Evolutionary conservation across 2,329 filamentous ascomycete genomes (phyloP).

Genomic region (Arthrobotrys conoides): DNA sequence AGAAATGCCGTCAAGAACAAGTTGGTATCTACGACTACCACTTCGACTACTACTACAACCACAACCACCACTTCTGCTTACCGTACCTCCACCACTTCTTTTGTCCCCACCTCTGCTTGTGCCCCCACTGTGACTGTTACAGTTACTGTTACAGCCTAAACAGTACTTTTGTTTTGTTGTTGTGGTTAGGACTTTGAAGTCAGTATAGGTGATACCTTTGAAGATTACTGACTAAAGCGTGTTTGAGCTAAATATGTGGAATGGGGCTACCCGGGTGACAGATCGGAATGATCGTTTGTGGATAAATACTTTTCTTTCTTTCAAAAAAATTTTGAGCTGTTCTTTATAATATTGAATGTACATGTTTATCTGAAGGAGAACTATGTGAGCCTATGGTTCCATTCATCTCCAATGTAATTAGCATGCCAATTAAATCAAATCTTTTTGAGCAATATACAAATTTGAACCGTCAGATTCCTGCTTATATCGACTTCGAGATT

Average conservation of each 20-base stretch:
- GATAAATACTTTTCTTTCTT: not conserved
- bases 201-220: not conserved
- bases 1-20: slow-evolving; percentile 62
- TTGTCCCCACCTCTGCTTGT: slow-evolving; percentile 8
- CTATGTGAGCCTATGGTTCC: not conserved
- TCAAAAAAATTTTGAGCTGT: not conserved
- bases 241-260: slow-evolving; percentile 4
- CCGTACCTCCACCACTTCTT: not conserved
- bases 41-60: slow-evolving; percentile 11
- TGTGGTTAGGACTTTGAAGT: not conserved
- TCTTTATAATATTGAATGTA: slow-evolving; percentile 13
- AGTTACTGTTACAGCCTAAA: slow-evolving; percentile 25
- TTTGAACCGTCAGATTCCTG: no score
- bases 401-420: slow-evolving; percentile 12
- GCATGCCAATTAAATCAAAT: not conserved
- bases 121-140: slow-evolving; percentile 20
- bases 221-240: not conserved
- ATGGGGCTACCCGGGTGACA: not conserved
- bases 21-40: slow-evolving; percentile 19
- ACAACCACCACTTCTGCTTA: slow-evolving; percentile 1
- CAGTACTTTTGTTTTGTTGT: not conserved
- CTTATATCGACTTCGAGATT: no score
- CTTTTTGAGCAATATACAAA: not conserved
- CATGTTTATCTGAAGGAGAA: slow-evolving; percentile 1
- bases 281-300: not conserved